Conservation (phyloP, 768 basidiomycete species). For the Serendipita sp. region DNA sequence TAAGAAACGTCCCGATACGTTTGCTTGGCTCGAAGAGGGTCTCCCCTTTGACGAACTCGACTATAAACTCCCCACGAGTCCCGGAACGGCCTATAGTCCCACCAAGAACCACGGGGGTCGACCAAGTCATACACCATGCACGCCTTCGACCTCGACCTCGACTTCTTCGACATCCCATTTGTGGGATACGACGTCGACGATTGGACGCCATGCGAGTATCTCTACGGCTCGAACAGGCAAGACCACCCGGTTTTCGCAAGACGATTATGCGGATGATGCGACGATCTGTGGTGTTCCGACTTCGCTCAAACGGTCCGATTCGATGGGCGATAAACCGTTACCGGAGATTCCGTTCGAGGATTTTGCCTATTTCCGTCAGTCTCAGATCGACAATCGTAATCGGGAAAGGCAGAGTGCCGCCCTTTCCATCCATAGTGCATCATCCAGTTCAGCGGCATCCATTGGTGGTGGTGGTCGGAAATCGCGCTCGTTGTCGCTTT, state of each 20-base stretch:
- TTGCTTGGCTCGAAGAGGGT: neutral
- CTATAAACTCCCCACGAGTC: neutral
- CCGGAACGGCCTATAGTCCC: neutral
- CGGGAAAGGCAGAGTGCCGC: neutral
- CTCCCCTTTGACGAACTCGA: neutral
- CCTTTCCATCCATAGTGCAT: neutral
- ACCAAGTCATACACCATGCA: neutral
- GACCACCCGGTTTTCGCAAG: neutral
- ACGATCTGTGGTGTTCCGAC: slow-evolving; percentile 2
- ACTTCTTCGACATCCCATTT: neutral
- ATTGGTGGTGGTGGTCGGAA: neutral
- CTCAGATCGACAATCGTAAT: neutral
- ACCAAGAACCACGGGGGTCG: neutral
- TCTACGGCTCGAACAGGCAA: neutral
- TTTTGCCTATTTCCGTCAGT: neutral
- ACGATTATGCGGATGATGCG: neutral
- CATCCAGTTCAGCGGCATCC: no score
- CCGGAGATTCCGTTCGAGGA: neutral
- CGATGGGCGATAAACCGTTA: neutral
- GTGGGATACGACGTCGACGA: neutral
- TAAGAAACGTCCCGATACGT: slow-evolving; percentile 2
- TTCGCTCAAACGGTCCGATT: neutral
- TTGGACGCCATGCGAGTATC: slow-evolving; percentile 2
- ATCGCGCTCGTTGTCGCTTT: neutral
- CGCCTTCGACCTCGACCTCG: neutral